Conservation (phyloP, 2,329 filamentous ascomycete genomes). For the Verticillium zaregamsianum region DNA sequence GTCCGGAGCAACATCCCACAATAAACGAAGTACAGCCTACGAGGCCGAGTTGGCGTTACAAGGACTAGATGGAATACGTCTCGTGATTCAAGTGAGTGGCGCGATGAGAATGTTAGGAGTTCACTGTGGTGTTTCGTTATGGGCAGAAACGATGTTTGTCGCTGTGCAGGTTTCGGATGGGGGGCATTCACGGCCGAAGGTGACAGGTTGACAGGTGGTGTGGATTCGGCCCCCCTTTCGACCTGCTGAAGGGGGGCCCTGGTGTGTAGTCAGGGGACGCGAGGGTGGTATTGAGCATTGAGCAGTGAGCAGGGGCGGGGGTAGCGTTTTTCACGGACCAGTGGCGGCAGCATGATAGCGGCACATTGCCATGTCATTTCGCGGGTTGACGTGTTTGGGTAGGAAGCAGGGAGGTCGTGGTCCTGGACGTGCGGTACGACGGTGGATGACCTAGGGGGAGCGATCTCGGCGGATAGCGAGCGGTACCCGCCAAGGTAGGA, state of each 20-base stretch:
- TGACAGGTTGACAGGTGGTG: not conserved
- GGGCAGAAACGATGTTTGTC: not conserved
- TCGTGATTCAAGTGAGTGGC: not conserved
- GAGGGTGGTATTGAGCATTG: not conserved
- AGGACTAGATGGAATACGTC: not conserved
- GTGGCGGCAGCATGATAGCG: not conserved
- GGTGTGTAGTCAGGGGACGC: no score
- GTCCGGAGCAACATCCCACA: not conserved
- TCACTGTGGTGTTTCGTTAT: not conserved
- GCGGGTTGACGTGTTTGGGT: not conserved
- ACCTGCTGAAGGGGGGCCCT: not conserved
- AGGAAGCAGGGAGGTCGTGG: not conserved
- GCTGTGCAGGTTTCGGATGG: not conserved
- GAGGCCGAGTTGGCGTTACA: not conserved
- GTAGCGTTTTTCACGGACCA: not conserved
- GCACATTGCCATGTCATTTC: not conserved
- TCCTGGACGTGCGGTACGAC: not conserved
- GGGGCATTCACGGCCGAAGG: not conserved
- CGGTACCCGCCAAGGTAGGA: not conserved
- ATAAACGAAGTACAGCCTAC: not conserved
- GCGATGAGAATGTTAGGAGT: not conserved
- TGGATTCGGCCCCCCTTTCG: not conserved
- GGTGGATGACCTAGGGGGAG: not conserved
- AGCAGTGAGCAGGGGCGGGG: not conserved
- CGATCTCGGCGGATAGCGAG: not conserved